phyloP scores from a whole-genome alignment of 768 basidiomycete genomes.

The Boletus bicolor region DNA sequence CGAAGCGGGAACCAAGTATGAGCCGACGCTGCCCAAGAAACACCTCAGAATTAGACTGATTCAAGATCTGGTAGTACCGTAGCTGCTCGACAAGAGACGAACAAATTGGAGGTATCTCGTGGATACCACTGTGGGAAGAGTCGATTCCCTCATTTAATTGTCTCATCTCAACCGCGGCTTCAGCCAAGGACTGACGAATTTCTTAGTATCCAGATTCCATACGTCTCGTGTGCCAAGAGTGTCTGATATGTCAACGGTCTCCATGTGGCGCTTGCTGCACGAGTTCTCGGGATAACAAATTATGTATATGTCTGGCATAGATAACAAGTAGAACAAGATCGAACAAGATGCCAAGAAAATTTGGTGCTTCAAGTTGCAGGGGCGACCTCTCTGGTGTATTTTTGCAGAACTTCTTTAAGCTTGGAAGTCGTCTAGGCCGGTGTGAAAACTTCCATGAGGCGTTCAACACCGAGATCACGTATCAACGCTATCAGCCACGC shows the following conservation, averaged over 20 bases:
- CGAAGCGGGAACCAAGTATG: neutral
- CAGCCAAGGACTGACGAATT: neutral
- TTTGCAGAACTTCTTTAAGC: neutral
- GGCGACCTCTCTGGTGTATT: neutral
- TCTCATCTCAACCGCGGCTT: slow-evolving; percentile 7
- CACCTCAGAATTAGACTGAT: neutral
- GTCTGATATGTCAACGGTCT: no score
- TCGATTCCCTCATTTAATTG: neutral
- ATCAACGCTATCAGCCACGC: neutral
- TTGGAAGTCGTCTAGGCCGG: neutral
- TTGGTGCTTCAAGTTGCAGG: neutral
- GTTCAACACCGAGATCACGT: neutral
- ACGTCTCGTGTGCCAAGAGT: neutral
- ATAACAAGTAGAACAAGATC: neutral
- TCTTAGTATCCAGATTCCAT: neutral
- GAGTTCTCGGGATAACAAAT: neutral
- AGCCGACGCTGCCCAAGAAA: neutral
- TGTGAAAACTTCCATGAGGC: slow-evolving; percentile 1
- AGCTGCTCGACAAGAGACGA: neutral
- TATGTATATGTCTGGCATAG: neutral
- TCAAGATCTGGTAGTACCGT: neutral
- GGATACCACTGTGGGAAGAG: neutral
- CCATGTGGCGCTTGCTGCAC: no score
- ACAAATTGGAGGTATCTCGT: neutral
- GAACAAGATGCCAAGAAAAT: neutral